Base-by-base conservation (phyloP, 2,329 filamentous ascomycete species). In the Drechslera avenae region DNA sequence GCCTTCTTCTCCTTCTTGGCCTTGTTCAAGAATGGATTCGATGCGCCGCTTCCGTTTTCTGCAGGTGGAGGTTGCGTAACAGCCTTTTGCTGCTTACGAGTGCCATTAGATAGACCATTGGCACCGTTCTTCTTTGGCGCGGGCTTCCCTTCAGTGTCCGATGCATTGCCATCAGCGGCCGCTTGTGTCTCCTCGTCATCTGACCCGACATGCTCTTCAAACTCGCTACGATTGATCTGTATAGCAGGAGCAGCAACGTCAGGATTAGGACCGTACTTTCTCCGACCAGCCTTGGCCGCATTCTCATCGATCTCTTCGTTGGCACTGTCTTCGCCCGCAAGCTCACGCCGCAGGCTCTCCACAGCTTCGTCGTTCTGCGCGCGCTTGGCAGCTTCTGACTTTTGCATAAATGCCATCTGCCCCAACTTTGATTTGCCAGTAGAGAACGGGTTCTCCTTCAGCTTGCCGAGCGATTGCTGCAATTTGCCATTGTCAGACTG, bases 331-430 rank as follows among this genome's bases (percentile, higher is more conserved):
- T 83, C 82, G 2, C 81, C 81, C 41, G 79, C 79, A 17, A 97
- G 78, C 39, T 93, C 88, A 48, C 85, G 84, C 40, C 86, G 82
- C 40, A 97, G 60, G 6, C 60, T 59, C 45, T 73, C 70, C 28
- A 77, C 64, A 26, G 90, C 83, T 48, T 89, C 88, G 63, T 96
- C 90, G 61, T 97, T 97, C 50, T 86, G 83, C 56, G 87, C 84
- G 72, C 87, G 91, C 64, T 86, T 85, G 31, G 86, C 81, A 21
- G 87, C 88, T 66, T 97, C 92, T 1, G 91, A 90, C 60, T 88
- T 91, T 64, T 88, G 86, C 94, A 99, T 97, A 71, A 99, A 99
- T 54, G 90, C 90, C 87, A 99, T 91, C 43, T 83, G 83, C 73
- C 90, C 86, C 5, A 99, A 77, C 62, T 85, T 87, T 12, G 87